Conservation (phyloP, 2,329 filamentous ascomycete genomes). For the Alternaria novae-zelandiae region DNA sequence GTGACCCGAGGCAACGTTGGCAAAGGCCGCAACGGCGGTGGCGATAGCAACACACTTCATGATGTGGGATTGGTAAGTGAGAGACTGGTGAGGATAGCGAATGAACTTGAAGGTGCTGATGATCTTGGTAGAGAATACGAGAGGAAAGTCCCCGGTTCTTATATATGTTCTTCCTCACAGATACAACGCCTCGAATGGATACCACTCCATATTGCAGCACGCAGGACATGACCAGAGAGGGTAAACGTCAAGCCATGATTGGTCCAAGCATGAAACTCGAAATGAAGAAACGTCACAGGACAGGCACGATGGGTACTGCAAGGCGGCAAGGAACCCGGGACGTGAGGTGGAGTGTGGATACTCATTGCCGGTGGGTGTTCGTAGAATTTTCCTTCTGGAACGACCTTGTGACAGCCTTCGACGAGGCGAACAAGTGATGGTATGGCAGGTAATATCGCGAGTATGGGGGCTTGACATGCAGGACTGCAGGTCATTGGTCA, state of each 20-base stretch:
- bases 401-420: constrained; percentile 22
- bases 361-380: constrained; percentile 29
- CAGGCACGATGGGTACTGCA: constrained; percentile 12
- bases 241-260: constrained; percentile 26
- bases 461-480: constrained; percentile 17
- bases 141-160: constrained; percentile 16
- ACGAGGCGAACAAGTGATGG: constrained; percentile 16
- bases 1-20: constrained; percentile 46
- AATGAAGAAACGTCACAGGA: constrained; percentile 33
- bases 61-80: constrained; percentile 1
- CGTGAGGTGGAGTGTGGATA: constrained; percentile 23
- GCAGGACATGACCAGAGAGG: constrained; percentile 22
- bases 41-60: constrained; percentile 47
- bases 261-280: constrained; percentile 27
- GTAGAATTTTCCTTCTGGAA: constrained; percentile 22
- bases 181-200: constrained; percentile 3
- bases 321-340: constrained; percentile 29
- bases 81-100: constrained; percentile 8
- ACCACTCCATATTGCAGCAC: constrained; percentile 31
- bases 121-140: constrained; percentile 13
- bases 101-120: constrained; percentile 1
- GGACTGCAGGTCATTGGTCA: constrained; percentile 16
- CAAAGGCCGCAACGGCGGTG: constrained; percentile 40
- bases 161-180: constrained; percentile 24
- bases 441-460: constrained; percentile 36